Conservation (phyloP, 371 early-diverging fungal genomes). For the Apophysomyces ossiformis region DNA sequence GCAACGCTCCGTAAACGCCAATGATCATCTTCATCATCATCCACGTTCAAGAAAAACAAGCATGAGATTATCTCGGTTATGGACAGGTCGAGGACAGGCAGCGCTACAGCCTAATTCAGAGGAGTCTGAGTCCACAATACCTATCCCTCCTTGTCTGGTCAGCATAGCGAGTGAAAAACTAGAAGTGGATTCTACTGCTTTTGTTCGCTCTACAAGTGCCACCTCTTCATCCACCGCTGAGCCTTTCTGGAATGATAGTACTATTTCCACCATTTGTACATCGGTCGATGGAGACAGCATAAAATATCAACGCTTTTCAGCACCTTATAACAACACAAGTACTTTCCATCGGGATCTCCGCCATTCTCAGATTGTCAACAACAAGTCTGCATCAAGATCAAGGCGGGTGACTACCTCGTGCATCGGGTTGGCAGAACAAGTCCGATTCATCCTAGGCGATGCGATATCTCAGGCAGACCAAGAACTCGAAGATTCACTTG, state of each 20-base stretch:
- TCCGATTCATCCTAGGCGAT: conserved; percentile 5
- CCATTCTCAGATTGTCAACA: background rate
- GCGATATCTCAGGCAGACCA: background rate
- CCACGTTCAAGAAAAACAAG: background rate
- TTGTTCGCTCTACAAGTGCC: background rate
- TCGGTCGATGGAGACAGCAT: background rate
- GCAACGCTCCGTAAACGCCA: background rate
- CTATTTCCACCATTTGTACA: background rate
- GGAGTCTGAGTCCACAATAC: background rate
- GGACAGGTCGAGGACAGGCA: background rate
- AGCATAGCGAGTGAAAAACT: background rate
- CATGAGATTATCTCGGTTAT: background rate
- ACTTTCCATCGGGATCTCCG: background rate
- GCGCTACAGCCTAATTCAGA: background rate
- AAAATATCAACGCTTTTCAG: background rate
- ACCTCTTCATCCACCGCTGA: background rate
- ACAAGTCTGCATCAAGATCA: conserved; percentile 2
- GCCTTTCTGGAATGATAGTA: background rate
- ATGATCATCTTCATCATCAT: background rate
- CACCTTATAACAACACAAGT: background rate
- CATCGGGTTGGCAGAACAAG: conserved; percentile 9
- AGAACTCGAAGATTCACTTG: conserved; percentile 2
- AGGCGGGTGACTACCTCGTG: background rate
- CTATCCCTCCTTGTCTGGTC: background rate
- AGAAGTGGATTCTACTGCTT: background rate